Evolutionary conservation across 2,329 filamentous ascomycete genomes (phyloP).

Genomic region (Allantophomopsis lycopodina): DNA sequence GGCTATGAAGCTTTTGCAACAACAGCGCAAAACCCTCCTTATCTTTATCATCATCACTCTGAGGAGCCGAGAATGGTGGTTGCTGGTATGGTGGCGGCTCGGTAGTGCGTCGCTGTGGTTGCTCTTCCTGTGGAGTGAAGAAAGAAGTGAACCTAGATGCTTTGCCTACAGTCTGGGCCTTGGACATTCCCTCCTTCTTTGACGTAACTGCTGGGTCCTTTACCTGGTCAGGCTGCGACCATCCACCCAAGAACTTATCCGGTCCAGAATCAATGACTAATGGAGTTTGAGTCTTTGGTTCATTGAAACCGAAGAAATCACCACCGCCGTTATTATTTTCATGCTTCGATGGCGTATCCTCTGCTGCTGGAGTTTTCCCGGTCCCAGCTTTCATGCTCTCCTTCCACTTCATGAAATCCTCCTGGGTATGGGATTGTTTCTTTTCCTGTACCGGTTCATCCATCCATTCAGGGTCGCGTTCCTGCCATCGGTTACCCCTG

Average conservation of each 20-base stretch:
- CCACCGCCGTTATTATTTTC: slow-evolving; percentile 25
- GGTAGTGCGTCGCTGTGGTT: slow-evolving; percentile 31
- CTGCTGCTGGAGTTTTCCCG: slow-evolving; percentile 18
- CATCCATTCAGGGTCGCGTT: slow-evolving; percentile 86
- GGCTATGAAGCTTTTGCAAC: slow-evolving; percentile 62
- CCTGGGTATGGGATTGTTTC: slow-evolving; percentile 61
- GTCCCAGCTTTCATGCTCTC: slow-evolving; percentile 48
- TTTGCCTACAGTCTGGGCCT: slow-evolving; percentile 45
- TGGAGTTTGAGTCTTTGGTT: slow-evolving; percentile 38
- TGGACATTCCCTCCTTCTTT: slow-evolving; percentile 30
- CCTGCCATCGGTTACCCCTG: slow-evolving; percentile 34
- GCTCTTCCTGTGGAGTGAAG: slow-evolving; percentile 44
- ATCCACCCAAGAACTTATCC: slow-evolving; percentile 63
- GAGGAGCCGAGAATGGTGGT: slow-evolving; percentile 11
- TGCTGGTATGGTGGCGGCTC: slow-evolving; percentile 32
- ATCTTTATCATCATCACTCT: slow-evolving; percentile 34
- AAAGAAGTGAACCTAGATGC: slow-evolving; percentile 81
- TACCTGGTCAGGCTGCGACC: slow-evolving; percentile 29
- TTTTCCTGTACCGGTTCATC: slow-evolving; percentile 61
- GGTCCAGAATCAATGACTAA: slow-evolving; percentile 48
- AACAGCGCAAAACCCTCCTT: slow-evolving; percentile 78
- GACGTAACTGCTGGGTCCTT: slow-evolving; percentile 21
- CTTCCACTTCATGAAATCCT: slow-evolving; percentile 93
- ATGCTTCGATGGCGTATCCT: slow-evolving; percentile 20
- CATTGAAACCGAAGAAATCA: slow-evolving; percentile 25